A percentile compares a stretch with the other conserved stretches of the same genome.
phyloP scores from a whole-genome alignment of 2,329 filamentous ascomycete genomes.

The Neocatenulostroma microsporum region DNA sequence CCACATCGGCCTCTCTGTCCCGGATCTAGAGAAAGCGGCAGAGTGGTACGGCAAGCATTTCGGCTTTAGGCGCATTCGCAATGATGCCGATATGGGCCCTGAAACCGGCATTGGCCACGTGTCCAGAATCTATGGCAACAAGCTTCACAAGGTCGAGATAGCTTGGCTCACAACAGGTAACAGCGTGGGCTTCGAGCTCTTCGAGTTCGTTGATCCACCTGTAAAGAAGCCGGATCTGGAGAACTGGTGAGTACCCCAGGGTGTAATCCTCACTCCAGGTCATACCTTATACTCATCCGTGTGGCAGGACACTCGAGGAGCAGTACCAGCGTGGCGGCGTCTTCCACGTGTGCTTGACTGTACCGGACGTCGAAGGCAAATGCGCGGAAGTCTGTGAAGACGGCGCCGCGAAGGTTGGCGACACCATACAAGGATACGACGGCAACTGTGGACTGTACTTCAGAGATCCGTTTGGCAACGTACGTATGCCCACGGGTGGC shows the following conservation, averaged over 20 bases:
- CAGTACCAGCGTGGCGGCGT: slow-evolving; percentile 1
- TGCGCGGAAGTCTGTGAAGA: no score
- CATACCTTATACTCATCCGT: no score
- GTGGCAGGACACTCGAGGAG: neutral
- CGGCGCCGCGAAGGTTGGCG: no score
- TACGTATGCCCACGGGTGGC: no score
- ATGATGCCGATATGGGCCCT: neutral
- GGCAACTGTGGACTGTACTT: no score
- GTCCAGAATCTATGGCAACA: slow-evolving; percentile 1
- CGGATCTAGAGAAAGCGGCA: neutral
- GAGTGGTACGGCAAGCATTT: slow-evolving; percentile 1
- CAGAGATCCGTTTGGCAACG: no score
- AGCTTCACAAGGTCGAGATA: neutral
- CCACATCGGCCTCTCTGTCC: slow-evolving; percentile 1
- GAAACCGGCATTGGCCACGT: neutral
- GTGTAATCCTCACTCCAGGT: no score
- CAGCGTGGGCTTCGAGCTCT: slow-evolving; percentile 2
- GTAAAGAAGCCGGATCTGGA: neutral
- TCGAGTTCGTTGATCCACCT: slow-evolving; percentile 2
- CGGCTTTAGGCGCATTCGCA: neutral
- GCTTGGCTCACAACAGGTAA: neutral
- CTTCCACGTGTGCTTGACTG: neutral
- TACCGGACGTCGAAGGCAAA: no score
- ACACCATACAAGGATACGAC: no score
- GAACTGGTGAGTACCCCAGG: no score